phyloP scores from a whole-genome alignment of 441 rosid genomes.

The Arabidopsis hybrid region DNA sequence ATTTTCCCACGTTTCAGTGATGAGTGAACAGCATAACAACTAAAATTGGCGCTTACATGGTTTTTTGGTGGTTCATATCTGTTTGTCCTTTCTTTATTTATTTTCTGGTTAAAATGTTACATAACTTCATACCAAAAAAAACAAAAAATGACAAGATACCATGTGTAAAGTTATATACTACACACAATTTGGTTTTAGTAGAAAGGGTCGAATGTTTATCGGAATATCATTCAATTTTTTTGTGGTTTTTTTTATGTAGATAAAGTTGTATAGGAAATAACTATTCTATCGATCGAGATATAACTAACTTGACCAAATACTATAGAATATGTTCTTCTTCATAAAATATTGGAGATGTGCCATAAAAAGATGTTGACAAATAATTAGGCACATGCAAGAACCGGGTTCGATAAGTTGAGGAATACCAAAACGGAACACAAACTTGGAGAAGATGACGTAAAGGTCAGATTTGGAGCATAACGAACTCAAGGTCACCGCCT shows the following conservation, averaged over 20 bases:
- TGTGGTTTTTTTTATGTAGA: too few species aligned
- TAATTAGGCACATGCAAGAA: slow-evolving; percentile 5
- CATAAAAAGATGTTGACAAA: slow-evolving; percentile 19
- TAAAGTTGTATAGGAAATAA: neutral
- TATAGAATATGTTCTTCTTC: neutral
- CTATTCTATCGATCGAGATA: neutral
- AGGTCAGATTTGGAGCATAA: slow-evolving; percentile 35
- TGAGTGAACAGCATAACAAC: neutral
- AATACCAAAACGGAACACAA: slow-evolving; percentile 26
- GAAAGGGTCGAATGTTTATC: neutral
- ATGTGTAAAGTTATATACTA: neutral
- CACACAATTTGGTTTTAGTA: neutral
- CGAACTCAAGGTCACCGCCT: slow-evolving; percentile 43
- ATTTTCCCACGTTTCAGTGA: neutral
- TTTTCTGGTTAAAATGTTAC: neutral
- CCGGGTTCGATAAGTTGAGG: slow-evolving; percentile 30
- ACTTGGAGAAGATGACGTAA: slow-evolving; percentile 33
- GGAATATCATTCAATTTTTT: neutral
- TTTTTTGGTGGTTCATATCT: neutral
- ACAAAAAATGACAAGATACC: neutral
- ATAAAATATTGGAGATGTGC: neutral
- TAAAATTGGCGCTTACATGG: neutral
- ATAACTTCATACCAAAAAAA: neutral
- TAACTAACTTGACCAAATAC: neutral
- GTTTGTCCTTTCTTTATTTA: neutral